Conservation (phyloP, 768 basidiomycete species). For the Lentinula raphanica region DNA sequence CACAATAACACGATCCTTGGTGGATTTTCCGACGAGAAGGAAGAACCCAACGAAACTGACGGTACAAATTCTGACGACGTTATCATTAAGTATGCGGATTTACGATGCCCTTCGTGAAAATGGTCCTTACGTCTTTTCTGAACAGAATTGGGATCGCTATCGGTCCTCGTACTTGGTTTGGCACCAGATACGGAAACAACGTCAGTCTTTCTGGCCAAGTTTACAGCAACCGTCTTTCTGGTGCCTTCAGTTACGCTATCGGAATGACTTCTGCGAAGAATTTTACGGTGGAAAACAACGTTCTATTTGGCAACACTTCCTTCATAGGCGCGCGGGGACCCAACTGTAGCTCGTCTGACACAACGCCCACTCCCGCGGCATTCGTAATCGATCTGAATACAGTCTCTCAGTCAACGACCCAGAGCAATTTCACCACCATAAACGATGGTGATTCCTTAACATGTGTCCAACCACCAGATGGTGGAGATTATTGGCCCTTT, state of each 20-base stretch:
- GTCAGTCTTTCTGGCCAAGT: conserved; percentile 54
- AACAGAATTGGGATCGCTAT: conserved; percentile 74
- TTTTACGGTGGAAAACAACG: conserved; percentile 63
- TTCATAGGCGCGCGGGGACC: conserved; percentile 68
- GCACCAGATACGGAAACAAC: conserved; percentile 42
- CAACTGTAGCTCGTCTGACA: conserved; percentile 50
- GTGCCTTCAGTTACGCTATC: conserved; percentile 72
- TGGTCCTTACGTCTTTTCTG: conserved; percentile 2
- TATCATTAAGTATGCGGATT: conserved; percentile 59
- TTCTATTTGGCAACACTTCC: conserved; percentile 61
- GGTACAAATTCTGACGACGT: conserved; percentile 56
- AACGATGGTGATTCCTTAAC: conserved; percentile 53
- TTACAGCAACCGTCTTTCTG: conserved; percentile 50
- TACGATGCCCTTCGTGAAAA: background rate
- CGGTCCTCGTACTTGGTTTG: conserved; percentile 76
- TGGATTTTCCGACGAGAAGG: conserved; percentile 53
- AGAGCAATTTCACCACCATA: conserved; percentile 48
- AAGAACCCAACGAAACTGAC: conserved; percentile 33
- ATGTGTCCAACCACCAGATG: conserved; percentile 62
- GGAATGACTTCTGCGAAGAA: conserved; percentile 58
- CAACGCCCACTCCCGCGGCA: conserved; percentile 48
- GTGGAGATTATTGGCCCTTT: conserved; percentile 71
- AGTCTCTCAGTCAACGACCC: conserved; percentile 36
- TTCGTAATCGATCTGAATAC: conserved; percentile 52
- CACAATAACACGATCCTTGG: conserved; percentile 63